Evolutionary conservation across 441 rosid genomes (phyloP).

Genomic region (Kokia cookei): DNA sequence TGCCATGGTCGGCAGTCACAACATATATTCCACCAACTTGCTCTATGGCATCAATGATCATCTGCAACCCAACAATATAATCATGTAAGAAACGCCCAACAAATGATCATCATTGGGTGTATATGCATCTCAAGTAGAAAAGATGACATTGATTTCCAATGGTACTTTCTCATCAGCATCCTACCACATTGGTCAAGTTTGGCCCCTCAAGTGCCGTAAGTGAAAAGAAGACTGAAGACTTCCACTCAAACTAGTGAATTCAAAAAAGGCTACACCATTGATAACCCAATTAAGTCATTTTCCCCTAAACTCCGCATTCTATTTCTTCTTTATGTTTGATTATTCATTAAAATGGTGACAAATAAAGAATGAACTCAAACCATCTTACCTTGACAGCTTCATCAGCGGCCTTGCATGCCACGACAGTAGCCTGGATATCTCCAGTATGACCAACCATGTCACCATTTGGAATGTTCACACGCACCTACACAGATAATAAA

Average conservation of each 20-base stretch:
- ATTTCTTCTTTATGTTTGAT: not conserved
- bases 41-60: slow-evolving; percentile 73
- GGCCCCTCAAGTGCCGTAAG: not conserved
- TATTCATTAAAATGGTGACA: not conserved
- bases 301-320: not conserved
- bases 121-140: not conserved
- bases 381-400: slow-evolving; percentile 73
- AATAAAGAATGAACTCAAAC: not conserved
- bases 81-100: not conserved
- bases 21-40: slow-evolving; percentile 90
- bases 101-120: not conserved
- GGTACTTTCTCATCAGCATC: not conserved
- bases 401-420: slow-evolving; percentile 93
- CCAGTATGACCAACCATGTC: slow-evolving; percentile 99
- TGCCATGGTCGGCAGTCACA: slow-evolving; percentile 96
- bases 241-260: not conserved
- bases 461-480: slow-evolving; percentile 88
- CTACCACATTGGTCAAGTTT: not conserved
- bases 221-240: not conserved
- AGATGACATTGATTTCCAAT: not conserved
- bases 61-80: slow-evolving; percentile 38
- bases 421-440: slow-evolving; percentile 77
- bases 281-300: not conserved
- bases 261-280: not conserved
- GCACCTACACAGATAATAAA: slow-evolving; percentile 41